These are phyloP conservation scores for Stellera chamaejasme DNA, from an alignment of 345 rosid genomes.

Conservation along the genomic window DNA sequence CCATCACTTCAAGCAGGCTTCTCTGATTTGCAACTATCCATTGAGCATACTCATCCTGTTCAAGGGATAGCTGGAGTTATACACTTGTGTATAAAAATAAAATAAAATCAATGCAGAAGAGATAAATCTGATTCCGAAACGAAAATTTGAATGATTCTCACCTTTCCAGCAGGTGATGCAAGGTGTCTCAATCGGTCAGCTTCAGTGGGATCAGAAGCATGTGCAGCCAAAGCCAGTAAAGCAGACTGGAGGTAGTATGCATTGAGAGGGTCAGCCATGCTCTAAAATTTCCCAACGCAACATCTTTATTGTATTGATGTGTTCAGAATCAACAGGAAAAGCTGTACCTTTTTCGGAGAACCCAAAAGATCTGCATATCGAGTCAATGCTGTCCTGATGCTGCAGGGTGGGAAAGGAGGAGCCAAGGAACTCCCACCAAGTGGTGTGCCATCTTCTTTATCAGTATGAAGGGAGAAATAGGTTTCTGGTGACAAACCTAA, in stretches of 20 bases:
- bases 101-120: no score
- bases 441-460: constrained; percentile 69
- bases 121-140: neutral
- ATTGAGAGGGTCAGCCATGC: neutral
- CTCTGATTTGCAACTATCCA: constrained; percentile 85
- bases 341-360: constrained; percentile 73
- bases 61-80: neutral
- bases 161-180: constrained; percentile 70
- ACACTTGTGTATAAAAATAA: no score
- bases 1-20: constrained; percentile 96
- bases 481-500: constrained; percentile 62
- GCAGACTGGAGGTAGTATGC: constrained; percentile 47
- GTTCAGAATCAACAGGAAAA: neutral
- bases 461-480: constrained; percentile 66
- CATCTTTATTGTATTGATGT: no score
- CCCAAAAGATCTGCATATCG: constrained; percentile 65
- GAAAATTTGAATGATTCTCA: constrained; percentile 7
- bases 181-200: constrained; percentile 49
- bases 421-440: constrained; percentile 63
- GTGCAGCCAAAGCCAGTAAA: constrained; percentile 81
- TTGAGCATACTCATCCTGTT: constrained; percentile 83
- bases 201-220: constrained; percentile 81
- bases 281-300: neutral
- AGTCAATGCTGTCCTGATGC: constrained; percentile 56
- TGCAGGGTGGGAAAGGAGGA: constrained; percentile 87